phyloP scores from a whole-genome alignment of 2,329 filamentous ascomycete species.

The Colletotrichum plurivorum region DNA sequence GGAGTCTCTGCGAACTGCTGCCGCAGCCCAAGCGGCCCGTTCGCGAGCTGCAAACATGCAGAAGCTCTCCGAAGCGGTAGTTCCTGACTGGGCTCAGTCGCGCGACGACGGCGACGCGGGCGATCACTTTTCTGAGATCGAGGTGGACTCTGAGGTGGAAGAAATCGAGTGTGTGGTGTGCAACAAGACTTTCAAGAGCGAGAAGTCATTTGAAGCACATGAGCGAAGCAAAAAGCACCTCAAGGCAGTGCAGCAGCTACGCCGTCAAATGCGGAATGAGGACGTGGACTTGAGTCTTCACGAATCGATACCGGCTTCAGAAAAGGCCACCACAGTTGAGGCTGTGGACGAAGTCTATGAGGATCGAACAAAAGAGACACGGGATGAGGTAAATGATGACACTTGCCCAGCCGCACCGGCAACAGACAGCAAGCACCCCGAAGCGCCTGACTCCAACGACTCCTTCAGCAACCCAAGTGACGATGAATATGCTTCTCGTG shows the following conservation, averaged over 20 bases:
- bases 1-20: constrained; percentile 81
- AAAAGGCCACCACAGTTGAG: constrained; percentile 3
- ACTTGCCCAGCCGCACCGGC: not conserved
- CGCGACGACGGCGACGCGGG: constrained; percentile 60
- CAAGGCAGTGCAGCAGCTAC: constrained; percentile 86
- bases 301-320: not conserved
- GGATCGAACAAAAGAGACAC: not conserved
- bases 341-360: constrained; percentile 18
- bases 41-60: constrained; percentile 86
- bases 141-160: constrained; percentile 69
- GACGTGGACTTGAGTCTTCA: constrained; percentile 68
- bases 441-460: not conserved
- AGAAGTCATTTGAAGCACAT: constrained; percentile 91
- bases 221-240: constrained; percentile 97
- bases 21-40: constrained; percentile 86
- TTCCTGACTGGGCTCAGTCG: constrained; percentile 83
- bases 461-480: constrained; percentile 1
- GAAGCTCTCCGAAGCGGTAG: constrained; percentile 74
- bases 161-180: constrained; percentile 84
- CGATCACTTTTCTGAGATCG: constrained; percentile 73
- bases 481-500: constrained; percentile 39
- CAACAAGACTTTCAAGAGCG: constrained; percentile 86
- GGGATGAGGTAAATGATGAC: not conserved
- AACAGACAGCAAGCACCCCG: not conserved
- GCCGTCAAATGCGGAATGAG: constrained; percentile 86